phyloP scores from a whole-genome alignment of 805 yeast species.

The Blastobotrys muscicola region DNA sequence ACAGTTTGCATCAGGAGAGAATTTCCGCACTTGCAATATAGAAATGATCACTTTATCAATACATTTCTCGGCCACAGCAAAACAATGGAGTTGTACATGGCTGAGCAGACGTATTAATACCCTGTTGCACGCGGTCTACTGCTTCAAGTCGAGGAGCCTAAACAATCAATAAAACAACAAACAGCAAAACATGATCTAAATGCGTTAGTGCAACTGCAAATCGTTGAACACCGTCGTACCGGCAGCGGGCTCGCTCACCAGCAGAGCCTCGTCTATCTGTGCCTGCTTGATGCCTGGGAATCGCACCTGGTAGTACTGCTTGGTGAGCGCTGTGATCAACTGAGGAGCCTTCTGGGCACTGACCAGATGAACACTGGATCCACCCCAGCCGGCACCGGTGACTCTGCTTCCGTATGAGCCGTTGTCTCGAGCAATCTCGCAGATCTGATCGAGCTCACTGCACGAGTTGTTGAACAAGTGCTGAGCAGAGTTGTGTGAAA shows the following conservation, averaged over 20 bases:
- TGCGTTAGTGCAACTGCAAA: constrained; percentile 9
- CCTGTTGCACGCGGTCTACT: no score
- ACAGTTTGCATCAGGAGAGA: no score
- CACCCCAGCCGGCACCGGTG: constrained; percentile 81
- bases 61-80: no score
- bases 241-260: constrained; percentile 45
- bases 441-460: constrained; percentile 43
- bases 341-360: constrained; percentile 32
- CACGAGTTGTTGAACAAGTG: constrained; percentile 45
- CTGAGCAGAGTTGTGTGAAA: constrained; percentile 46
- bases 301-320: constrained; percentile 41
- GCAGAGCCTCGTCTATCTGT: constrained; percentile 42
- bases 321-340: constrained; percentile 36
- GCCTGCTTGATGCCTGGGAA: constrained; percentile 41
- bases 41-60: no score
- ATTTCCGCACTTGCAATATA: no score
- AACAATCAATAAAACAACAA: no score
- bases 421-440: constrained; percentile 41
- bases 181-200: no score
- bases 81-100: no score
- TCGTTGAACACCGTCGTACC: constrained; percentile 33
- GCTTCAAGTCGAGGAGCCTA: no score
- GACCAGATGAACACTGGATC: constrained; percentile 59
- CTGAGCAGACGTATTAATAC: no score
- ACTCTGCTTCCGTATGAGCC: constrained; percentile 61